Evolutionary conservation across 1,139 yeast species (phyloP).

Genomic region (Suhomyces terraborum): DNA sequence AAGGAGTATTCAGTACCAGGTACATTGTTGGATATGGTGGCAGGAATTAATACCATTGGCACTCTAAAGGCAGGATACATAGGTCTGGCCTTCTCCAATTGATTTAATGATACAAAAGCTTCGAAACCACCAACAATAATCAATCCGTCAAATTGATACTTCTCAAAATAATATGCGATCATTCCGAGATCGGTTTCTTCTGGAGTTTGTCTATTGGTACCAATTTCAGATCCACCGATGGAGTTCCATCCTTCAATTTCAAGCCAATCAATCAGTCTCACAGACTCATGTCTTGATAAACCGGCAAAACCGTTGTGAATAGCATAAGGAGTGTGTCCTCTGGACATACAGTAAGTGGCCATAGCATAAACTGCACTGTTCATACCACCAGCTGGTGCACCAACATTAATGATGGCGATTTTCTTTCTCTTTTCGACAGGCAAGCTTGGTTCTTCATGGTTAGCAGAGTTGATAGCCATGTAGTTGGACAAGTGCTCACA

Average conservation of each 20-base stretch:
- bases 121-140: conserved; percentile 95
- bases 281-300: conserved; percentile 74
- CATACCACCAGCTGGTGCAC: conserved; percentile 97
- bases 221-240: conserved; percentile 92
- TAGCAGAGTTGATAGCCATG: conserved; percentile 62
- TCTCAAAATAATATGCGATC: conserved; percentile 88
- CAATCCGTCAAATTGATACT: conserved; percentile 80
- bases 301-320: conserved; percentile 95
- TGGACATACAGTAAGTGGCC: conserved; percentile 85
- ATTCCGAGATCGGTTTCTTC: conserved; percentile 74
- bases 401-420: conserved; percentile 85
- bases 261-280: conserved; percentile 76
- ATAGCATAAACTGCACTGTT: conserved; percentile 92
- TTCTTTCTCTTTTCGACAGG: conserved; percentile 59
- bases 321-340: conserved; percentile 86
- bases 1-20: conserved; percentile 96
- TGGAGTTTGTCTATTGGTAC: conserved; percentile 89
- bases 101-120: conserved; percentile 81
- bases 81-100: conserved; percentile 69
- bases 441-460: conserved; percentile 62
- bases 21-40: conserved; percentile 95
- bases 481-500: conserved; percentile 75
- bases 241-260: conserved; percentile 90
- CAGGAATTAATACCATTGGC: conserved; percentile 92
- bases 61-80: conserved; percentile 88